Conservation (phyloP, 805 yeast genomes). For the Ogataea philodendri region DNA sequence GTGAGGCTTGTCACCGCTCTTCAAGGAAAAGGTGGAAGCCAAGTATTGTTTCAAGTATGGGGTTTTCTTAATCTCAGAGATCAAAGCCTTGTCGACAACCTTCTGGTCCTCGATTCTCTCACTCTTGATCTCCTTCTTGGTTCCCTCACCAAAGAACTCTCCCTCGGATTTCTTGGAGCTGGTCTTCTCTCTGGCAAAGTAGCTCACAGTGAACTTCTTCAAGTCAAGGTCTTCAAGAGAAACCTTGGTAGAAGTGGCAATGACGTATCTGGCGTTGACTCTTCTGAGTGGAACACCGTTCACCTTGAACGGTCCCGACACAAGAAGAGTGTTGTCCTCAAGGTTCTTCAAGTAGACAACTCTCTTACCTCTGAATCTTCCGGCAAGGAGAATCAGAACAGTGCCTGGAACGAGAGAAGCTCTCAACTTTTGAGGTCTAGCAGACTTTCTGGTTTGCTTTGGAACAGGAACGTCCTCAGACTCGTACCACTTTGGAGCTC, state of each 20-base stretch:
- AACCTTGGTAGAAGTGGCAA: constrained; percentile 95
- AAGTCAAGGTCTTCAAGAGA: constrained; percentile 76
- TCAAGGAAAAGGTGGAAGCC: constrained; percentile 91
- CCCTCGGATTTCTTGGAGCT: constrained; percentile 84
- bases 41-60: constrained; percentile 96
- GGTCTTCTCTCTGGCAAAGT: constrained; percentile 95
- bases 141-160: constrained; percentile 81
- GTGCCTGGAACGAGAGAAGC: constrained; percentile 49
- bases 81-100: constrained; percentile 87
- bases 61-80: constrained; percentile 94
- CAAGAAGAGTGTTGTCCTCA: constrained; percentile 97
- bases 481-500: constrained; percentile 90
- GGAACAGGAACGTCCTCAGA: constrained; percentile 87
- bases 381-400: constrained; percentile 87
- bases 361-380: constrained; percentile 99
- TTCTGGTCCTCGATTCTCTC: constrained; percentile 98
- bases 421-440: constrained; percentile 93
- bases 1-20: constrained; percentile 98
- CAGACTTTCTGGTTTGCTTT: constrained; percentile 86
- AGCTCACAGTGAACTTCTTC: constrained; percentile 86
- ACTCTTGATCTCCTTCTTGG: constrained; percentile 86
- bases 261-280: constrained; percentile 98
- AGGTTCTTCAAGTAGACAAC: constrained; percentile 95
- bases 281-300: constrained; percentile 99
- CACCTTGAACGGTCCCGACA: constrained; percentile 98